Evolutionary conservation across 1,284 basidiomycete genomes (phyloP), one percentile per base, ranked within the genome.

Genomic region (Bjerkandera adusta): DNA sequence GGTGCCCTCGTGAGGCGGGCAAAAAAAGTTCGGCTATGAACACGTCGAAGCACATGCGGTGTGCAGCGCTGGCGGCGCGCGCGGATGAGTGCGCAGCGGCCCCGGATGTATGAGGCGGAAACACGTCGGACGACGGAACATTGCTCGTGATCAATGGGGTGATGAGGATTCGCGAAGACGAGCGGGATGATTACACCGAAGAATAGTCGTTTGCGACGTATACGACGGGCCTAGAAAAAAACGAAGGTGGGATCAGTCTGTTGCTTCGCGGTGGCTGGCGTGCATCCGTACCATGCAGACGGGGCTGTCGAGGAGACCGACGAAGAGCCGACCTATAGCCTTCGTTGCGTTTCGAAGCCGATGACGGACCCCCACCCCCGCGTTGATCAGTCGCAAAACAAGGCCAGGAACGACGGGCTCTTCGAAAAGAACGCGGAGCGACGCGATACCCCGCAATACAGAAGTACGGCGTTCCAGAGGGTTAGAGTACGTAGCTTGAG

Each of bases 121-220:
- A 57, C 51, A 58, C 51, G 49, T 62, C 61, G 61, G 61, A 57
- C 40, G 25, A n/a, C 45, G 42, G 25, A 13, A 8, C 13, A 13
- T 43, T 29, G 55, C 60, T 55, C 61, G 59, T 62, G 61, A 62
- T 57, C 56, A 48, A n/a, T 29, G 13, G 26, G 15, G 35, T 24
- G 36, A 33, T 26, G 39, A 43, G 41, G 35, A 39, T 38, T 20
- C 41, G 18, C 36, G 15, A 32, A 26, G n/a, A 25, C 30, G 16
- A 32, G n/a, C 29, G 47, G 43, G 45, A 36, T 40, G 45, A 50
- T 57, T 55, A 49, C 48, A 43, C 57, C 57, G 59, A 60, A 35
- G 51, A 53, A 56, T 49, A 50, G 26, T 36, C 50, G 54, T 41
- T 45, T 15, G 27, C n/a, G n/a, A n/a, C n/a, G n/a, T n/a, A n/a